Conservation (phyloP, 208 protist genomes). For the Acanthamoeba sp. region DNA sequence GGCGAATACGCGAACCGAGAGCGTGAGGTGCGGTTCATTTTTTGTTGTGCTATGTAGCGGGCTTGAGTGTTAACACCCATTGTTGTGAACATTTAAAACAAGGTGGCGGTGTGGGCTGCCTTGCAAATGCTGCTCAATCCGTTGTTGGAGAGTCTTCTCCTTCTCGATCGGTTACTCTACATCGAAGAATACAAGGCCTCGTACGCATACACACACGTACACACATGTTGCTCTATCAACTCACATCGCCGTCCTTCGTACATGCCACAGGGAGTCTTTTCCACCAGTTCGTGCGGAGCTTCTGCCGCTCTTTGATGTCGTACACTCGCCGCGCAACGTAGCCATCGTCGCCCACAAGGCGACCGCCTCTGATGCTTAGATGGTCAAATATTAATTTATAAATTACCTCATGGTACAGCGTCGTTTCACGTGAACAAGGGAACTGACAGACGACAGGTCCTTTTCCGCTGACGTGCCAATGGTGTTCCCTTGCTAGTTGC, state of each 20-base stretch:
- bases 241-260: too few species aligned
- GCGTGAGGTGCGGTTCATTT: neutral
- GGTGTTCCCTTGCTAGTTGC: too few species aligned
- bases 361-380: too few species aligned
- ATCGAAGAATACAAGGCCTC: constrained; percentile 17
- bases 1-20: neutral
- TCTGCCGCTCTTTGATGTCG: neutral
- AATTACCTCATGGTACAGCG: too few species aligned
- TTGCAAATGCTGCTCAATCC: constrained; percentile 64
- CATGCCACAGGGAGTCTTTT: neutral
- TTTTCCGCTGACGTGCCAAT: too few species aligned
- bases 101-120: constrained; percentile 37
- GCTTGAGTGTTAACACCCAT: too few species aligned
- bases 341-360: constrained; percentile 42
- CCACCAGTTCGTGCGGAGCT: neutral
- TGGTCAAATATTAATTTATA: too few species aligned
- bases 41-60: neutral
- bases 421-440: too few species aligned
- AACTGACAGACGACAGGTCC: too few species aligned
- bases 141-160: constrained; percentile 32
- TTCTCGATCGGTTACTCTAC: constrained; percentile 44
- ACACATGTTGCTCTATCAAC: too few species aligned
- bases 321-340: neutral
- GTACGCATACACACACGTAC: neutral
- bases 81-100: neutral